Evolutionary conservation across 345 rosid species (phyloP), one percentile per base, ranked within the genome.

Genomic region (Excoecaria agallocha): DNA sequence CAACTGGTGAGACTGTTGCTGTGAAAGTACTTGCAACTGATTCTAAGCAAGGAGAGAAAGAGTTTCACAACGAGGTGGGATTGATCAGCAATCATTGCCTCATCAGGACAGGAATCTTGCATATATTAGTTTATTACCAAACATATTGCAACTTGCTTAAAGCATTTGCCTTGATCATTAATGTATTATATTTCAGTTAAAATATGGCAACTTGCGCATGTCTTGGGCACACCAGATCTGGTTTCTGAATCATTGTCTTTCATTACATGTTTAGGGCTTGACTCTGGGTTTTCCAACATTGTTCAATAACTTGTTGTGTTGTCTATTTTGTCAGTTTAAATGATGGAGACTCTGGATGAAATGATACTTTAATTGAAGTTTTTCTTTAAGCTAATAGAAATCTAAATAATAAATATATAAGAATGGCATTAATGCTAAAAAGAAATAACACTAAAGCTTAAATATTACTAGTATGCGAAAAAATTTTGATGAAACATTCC

Each of bases 31-130:
- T 93, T 55, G 96, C 99, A 60, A 88, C 96, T 55, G 93, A 93
- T 86, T 96, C 99, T 49, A 93, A 89, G 87, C 98, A 96, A 83
- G 99, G 99, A 39, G 99, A 96, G 82, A 96, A 79, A 76, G 99
- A 96, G 83, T 96, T 96, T 78, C 99, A 93, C 49, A 89, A 96
- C 0, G 99, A 96, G 99, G 99, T 93, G 86, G 16, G 24, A 8
- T 57, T 70, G 69, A 54, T 67, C 60, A 55, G 64, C 46, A 30
- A 30, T 30, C 30, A 30, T 0, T 30, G 30, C 30, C 30, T 30
- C 30, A 39, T 37, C 30, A 17, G 45, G 58, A 43, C 39, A 13
- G 39, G 64, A 6, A 15, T 64, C 39, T 49, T 19, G 22, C 50
- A 24, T 57, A 45, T 71, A 41, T 65, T 56, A 67, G 46, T 37